A percentile compares a stretch with the other conserved stretches of the same genome.
phyloP scores from a whole-genome alignment of 305 asterid species.

The Andrographis paniculata region DNA sequence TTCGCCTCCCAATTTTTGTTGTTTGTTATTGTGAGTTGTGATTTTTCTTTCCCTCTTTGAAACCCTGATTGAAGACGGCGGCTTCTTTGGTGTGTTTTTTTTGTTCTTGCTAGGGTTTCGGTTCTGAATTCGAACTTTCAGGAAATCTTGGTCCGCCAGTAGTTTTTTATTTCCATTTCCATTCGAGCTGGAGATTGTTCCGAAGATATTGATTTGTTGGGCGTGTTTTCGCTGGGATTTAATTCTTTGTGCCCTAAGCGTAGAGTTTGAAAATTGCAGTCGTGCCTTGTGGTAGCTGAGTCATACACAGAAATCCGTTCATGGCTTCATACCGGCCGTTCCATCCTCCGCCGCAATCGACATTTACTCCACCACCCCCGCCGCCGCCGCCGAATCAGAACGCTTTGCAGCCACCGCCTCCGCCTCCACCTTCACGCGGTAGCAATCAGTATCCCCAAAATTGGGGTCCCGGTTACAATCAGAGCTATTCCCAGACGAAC shows the following conservation, averaged over 20 bases:
- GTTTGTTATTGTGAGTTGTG: background rate
- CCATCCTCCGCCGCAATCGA: slow-evolving; percentile 70
- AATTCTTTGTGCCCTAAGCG: slow-evolving; percentile 6
- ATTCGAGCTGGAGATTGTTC: too few species aligned
- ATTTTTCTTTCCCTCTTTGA: background rate
- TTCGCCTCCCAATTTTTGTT: background rate
- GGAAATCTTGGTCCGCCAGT: slow-evolving; percentile 1
- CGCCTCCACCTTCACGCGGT: slow-evolving; percentile 35
- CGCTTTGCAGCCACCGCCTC: slow-evolving; percentile 44
- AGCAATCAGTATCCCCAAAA: slow-evolving; percentile 60
- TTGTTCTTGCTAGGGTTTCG: background rate
- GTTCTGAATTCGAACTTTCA: slow-evolving; percentile 1
- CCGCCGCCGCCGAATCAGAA: slow-evolving; percentile 68
- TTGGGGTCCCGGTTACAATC: slow-evolving; percentile 49
- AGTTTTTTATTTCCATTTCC: slow-evolving; percentile 9
- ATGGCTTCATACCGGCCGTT: slow-evolving; percentile 95
- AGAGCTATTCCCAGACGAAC: slow-evolving; percentile 42
- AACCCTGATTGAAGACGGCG: slow-evolving; percentile 11
- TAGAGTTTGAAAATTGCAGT: slow-evolving; percentile 1
- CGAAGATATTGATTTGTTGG: background rate
- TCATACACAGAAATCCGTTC: slow-evolving; percentile 13
- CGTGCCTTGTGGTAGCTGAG: slow-evolving; percentile 8
- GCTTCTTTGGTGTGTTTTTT: background rate
- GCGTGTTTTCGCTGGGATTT: slow-evolving; percentile 6
- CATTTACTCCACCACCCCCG: slow-evolving; percentile 47